These are phyloP conservation scores for Talaromyces verruculosus DNA, from an alignment of 2,329 filamentous ascomycete genomes.

Conservation along the genomic window DNA sequence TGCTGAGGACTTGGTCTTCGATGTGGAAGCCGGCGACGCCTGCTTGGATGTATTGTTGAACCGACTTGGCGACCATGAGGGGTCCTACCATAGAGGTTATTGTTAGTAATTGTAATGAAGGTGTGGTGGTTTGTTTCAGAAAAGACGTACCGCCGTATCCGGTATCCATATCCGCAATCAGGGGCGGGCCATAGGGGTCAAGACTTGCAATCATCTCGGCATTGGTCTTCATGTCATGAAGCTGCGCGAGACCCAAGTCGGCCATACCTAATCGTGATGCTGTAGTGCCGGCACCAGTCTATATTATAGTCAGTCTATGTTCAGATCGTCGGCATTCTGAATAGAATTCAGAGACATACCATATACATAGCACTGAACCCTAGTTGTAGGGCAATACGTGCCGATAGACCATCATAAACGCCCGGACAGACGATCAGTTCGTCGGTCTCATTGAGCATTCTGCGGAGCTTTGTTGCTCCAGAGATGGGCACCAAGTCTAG, in stretches of 20 bases:
- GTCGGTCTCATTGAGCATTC: conserved; percentile 17
- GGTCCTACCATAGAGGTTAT: conserved; percentile 32
- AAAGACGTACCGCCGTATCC: conserved; percentile 46
- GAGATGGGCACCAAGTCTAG: conserved; percentile 13
- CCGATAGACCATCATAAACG: conserved; percentile 54
- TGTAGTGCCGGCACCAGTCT: conserved; percentile 55
- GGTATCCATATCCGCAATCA: conserved; percentile 58
- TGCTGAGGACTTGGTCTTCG: conserved; percentile 56
- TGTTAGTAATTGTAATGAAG: background rate
- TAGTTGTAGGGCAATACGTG: conserved; percentile 49
- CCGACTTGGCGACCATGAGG: conserved; percentile 51
- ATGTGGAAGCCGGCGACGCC: conserved; percentile 59
- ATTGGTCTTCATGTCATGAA: conserved; percentile 58
- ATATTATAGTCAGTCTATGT: background rate
- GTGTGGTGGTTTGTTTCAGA: background rate
- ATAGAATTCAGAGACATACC: conserved; percentile 33
- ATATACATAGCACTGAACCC: conserved; percentile 55
- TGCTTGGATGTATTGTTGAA: conserved; percentile 52
- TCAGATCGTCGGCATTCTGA: no score
- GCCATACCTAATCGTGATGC: conserved; percentile 51
- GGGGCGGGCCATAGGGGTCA: conserved; percentile 46
- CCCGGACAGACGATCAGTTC: conserved; percentile 49
- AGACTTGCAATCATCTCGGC: conserved; percentile 57
- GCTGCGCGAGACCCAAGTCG: conserved; percentile 52
- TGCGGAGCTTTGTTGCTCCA: conserved; percentile 17